phyloP scores from a whole-genome alignment of 2,329 filamentous ascomycete genomes.

The Zymoseptoria brevis region DNA sequence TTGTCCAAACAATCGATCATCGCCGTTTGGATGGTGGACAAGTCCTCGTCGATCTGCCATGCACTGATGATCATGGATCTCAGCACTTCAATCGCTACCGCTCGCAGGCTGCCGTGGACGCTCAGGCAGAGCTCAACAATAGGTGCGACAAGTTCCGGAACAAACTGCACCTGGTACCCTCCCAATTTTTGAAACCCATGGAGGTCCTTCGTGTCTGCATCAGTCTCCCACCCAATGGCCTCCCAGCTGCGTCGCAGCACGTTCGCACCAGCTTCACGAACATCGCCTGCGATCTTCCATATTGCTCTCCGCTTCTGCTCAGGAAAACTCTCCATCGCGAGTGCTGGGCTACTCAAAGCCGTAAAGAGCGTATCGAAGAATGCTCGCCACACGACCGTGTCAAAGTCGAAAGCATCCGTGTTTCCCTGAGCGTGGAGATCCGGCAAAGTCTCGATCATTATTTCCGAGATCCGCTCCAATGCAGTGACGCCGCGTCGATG shows the following conservation, averaged over 20 bases:
- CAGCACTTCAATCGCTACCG: conserved; percentile 84
- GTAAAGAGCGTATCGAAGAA: conserved; percentile 87
- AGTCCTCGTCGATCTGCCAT: conserved; percentile 89
- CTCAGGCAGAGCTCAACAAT: conserved; percentile 92
- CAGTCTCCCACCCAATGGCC: conserved; percentile 92
- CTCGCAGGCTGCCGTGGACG: conserved; percentile 82
- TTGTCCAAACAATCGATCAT: conserved; percentile 90
- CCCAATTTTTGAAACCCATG: conserved; percentile 81
- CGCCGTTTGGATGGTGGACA: conserved; percentile 86
- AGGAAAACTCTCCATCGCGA: conserved; percentile 90
- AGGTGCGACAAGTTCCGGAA: conserved; percentile 80
- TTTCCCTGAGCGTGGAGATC: conserved; percentile 79
- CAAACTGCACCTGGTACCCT: conserved; percentile 97
- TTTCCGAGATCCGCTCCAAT: conserved; percentile 70
- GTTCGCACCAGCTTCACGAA: conserved; percentile 83
- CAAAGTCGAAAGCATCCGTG: conserved; percentile 52
- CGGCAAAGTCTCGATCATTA: conserved; percentile 75
- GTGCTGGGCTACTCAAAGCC: conserved; percentile 77
- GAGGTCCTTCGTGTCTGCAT: conserved; percentile 63
- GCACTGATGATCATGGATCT: conserved; percentile 98
- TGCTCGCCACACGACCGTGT: conserved; percentile 86
- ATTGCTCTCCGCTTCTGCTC: conserved; percentile 94
- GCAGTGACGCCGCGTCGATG: conserved; percentile 67
- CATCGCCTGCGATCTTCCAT: conserved; percentile 98
- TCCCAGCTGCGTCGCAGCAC: conserved; percentile 83